Conservation (phyloP, 352 stramenopile genomes). For the Albugo laibachii region DNA sequence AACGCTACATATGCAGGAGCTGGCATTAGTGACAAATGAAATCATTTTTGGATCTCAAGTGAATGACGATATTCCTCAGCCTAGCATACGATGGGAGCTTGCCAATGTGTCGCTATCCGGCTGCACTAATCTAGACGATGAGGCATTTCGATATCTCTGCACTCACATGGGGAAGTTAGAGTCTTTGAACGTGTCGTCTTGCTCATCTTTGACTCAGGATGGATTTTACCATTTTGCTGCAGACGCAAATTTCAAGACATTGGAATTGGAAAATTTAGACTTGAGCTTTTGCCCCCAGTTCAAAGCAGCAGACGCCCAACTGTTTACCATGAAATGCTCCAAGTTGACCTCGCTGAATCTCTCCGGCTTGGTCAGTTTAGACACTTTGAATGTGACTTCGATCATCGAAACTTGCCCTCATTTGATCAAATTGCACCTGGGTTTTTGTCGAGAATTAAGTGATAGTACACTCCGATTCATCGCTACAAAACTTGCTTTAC, state of each 20-base stretch:
- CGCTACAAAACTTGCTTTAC: constrained; percentile 59
- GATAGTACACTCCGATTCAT: constrained; percentile 47
- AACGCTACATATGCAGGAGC: constrained; percentile 61
- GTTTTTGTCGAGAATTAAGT: constrained; percentile 70
- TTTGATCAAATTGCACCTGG: constrained; percentile 48
- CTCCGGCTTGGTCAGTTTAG: constrained; percentile 58
- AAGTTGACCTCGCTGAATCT: constrained; percentile 61
- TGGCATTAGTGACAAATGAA: constrained; percentile 38
- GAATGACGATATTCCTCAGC: constrained; percentile 60
- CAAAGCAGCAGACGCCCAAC: constrained; percentile 22
- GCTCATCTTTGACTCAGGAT: constrained; percentile 40
- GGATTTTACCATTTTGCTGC: constrained; percentile 29
- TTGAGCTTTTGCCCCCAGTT: constrained; percentile 66
- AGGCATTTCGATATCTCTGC: constrained; percentile 41
- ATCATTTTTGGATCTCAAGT: constrained; percentile 75
- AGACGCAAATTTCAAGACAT: constrained; percentile 43
- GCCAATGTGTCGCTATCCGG: constrained; percentile 37
- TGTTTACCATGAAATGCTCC: constrained; percentile 30
- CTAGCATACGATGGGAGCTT: constrained; percentile 46
- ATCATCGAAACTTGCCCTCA: constrained; percentile 46
- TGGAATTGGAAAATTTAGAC: constrained; percentile 35
- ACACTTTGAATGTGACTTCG: constrained; percentile 37
- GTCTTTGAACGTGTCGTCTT: constrained; percentile 32
- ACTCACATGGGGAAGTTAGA: constrained; percentile 31
- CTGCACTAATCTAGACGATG: constrained; percentile 50